Evolutionary conservation across 192 early-diverging fungal species (phyloP).

Genomic region (Gryganskiella cystojenkinii): DNA sequence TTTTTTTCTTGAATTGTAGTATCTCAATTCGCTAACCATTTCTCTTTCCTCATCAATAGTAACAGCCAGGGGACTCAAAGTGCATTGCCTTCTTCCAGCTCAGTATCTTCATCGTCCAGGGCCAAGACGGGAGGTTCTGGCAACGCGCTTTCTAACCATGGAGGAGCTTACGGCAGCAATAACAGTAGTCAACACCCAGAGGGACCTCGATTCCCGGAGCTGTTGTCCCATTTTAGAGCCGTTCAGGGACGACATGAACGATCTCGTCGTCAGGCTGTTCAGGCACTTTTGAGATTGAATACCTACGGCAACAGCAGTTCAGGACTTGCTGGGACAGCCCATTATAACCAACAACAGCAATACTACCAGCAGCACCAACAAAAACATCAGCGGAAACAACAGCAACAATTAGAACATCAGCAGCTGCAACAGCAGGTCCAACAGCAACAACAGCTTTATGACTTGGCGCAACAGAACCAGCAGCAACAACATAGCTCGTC

Average conservation of each 20-base stretch:
- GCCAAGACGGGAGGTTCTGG: constrained; percentile 13
- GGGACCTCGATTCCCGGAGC: constrained; percentile 71
- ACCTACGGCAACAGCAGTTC: constrained; percentile 32
- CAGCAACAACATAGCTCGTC: constrained; percentile 6
- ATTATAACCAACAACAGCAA: constrained; percentile 50
- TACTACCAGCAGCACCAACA: constrained; percentile 50
- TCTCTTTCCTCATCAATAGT: neutral
- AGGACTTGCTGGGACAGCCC: constrained; percentile 15
- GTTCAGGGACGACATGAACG: constrained; percentile 83
- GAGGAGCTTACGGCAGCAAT: neutral
- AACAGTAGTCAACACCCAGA: constrained; percentile 31
- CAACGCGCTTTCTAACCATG: too few species aligned
- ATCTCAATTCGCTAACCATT: too few species aligned
- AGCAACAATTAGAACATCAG: constrained; percentile 43
- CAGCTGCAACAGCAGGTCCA: constrained; percentile 48
- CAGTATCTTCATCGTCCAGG: constrained; percentile 18
- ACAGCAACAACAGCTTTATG: constrained; percentile 44
- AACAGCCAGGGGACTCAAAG: constrained; percentile 6
- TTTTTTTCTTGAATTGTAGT: too few species aligned
- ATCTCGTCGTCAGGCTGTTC: constrained; percentile 61
- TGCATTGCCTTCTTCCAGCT: constrained; percentile 15
- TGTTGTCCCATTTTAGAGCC: constrained; percentile 76
- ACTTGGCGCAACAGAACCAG: constrained; percentile 12
- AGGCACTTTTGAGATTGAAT: constrained; percentile 23
- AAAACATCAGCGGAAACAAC: constrained; percentile 38